Evolutionary conservation across 75 land plant genomes (phyloP), one percentile per base, ranked within the genome.

Genomic region (Pinus tabuliformis): DNA sequence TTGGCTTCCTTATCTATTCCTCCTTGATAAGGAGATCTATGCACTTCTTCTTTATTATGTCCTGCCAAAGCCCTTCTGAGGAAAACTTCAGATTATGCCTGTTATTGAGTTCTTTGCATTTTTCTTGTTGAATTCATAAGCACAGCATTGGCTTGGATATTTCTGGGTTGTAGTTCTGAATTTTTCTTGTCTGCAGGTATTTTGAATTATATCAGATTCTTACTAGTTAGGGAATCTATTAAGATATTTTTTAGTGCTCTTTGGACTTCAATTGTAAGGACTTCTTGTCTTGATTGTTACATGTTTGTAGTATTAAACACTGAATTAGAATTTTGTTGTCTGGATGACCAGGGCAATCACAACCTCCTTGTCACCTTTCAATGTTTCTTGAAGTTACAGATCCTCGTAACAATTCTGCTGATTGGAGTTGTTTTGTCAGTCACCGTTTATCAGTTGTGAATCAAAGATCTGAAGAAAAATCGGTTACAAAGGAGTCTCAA

Each of bases 361-460:
- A 86, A 79, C 87, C 87, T 1, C 88, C 86, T 2, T 83, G 88
- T 76, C 86, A 83, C 66, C 75, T 86, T 68, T 83, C 88, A 21
- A 86, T 86, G 86, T 86, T 86, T 83, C 76, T 86, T 28, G 86
- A 86, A 73, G 88, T 86, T 52, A 86, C 88, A 57, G 88, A 86
- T 49, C 76, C 82, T 3, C 75, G 82, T 49, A 84, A 80, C 37
- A 83, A 81, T 26, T 72, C 86, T 39, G 73, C 88, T 63, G 88
- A 86, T 26, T 83, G 88, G 86, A 83, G 86, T 59, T 80, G 86
- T 76, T 86, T 83, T 79, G 86, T 83, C 42, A 86, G 88, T 59
- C 82, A 86, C 65, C 80, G 86, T n/a, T 64, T 86, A 59, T 86
- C 88, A 28, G 88, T 86, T 56, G 82, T 83, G 30, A 86, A 86